phyloP scores from a whole-genome alignment of 78 protist genomes.

The Acrasis kona region DNA sequence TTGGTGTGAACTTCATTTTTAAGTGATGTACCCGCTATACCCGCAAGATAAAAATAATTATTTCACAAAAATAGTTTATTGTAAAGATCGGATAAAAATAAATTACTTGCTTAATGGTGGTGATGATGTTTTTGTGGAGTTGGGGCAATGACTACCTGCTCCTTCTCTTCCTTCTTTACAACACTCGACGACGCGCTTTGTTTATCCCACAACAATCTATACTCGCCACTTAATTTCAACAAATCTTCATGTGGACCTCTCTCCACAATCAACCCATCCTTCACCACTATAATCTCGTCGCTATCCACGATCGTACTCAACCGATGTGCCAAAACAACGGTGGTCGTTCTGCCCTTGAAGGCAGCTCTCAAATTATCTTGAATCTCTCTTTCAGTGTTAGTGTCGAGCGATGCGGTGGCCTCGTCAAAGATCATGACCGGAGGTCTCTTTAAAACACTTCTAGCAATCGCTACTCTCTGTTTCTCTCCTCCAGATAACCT shows the following conservation, averaged over 20 bases:
- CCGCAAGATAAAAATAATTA: no score
- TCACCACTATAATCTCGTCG: conserved; percentile 60
- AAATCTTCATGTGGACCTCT: conserved; percentile 69
- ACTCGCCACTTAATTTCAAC: conserved; percentile 42
- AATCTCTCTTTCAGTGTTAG: conserved; percentile 65
- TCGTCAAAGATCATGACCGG: conserved; percentile 56
- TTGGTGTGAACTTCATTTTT: no score
- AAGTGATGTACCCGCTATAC: no score
- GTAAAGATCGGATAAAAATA: no score
- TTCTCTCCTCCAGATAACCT: conserved; percentile 78
- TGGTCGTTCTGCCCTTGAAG: conserved; percentile 32
- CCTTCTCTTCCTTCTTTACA: not conserved
- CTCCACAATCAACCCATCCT: conserved; percentile 59
- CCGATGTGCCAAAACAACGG: conserved; percentile 74
- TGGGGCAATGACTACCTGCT: not conserved
- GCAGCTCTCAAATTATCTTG: conserved; percentile 52
- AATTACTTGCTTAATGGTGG: no score
- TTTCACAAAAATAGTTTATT: no score
- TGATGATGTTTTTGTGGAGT: no score
- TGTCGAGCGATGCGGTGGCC: conserved; percentile 80
- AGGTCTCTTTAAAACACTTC: conserved; percentile 66
- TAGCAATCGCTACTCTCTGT: conserved; percentile 84
- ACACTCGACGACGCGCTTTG: no score
- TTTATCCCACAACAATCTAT: conserved; percentile 27
- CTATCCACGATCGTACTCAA: conserved; percentile 62